A percentile compares a stretch with the other conserved stretches of the same genome.
Evolutionary conservation across 148 eudicot genomes (phyloP).

Genomic region (Vaccinium vitisidaea): DNA sequence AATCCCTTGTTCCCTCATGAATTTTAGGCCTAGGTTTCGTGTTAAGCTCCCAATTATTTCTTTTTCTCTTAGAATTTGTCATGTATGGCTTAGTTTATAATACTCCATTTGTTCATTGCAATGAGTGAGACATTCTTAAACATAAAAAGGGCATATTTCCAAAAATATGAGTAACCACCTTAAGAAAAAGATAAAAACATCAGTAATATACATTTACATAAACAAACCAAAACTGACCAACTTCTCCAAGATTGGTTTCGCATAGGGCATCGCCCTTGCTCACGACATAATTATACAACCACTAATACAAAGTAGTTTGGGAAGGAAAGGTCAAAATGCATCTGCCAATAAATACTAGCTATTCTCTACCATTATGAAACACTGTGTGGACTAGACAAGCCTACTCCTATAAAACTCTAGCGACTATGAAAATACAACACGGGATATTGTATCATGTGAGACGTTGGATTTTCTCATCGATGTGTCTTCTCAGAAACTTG

Average conservation of each 20-base stretch:
- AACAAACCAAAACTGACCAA: slow-evolving; percentile 10
- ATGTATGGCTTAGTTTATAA: not conserved
- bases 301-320: not conserved
- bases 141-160: not conserved
- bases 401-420: not conserved
- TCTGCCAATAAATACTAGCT: not conserved
- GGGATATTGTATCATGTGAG: not conserved
- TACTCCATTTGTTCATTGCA: not conserved
- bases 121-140: not conserved
- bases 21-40: too few relatives aligned
- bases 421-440: slow-evolving; percentile 14
- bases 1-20: too few relatives aligned
- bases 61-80: not conserved
- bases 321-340: not conserved
- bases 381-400: not conserved
- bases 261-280: not conserved
- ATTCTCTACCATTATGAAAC: not conserved
- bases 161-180: not conserved
- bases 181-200: not conserved
- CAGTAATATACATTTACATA: slow-evolving; percentile 6
- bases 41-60: not conserved
- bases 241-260: not conserved
- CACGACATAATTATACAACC: slow-evolving; percentile 4
- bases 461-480: not conserved
- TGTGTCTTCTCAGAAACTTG: not conserved